phyloP scores from a whole-genome alignment of 352 stramenopile species.

The Phytophthora litchii region DNA sequence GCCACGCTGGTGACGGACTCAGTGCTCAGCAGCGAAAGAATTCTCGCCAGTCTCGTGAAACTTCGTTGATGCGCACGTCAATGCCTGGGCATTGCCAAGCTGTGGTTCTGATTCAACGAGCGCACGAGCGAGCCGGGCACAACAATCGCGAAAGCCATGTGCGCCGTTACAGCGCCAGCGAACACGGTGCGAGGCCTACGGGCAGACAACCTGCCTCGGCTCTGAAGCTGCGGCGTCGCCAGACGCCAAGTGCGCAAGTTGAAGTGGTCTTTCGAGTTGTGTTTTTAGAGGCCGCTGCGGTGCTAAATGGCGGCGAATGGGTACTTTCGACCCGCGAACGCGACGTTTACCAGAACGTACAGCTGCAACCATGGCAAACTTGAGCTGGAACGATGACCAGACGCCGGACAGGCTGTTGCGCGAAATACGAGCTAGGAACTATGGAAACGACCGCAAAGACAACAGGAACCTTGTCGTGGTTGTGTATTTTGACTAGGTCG shows the following conservation, averaged over 20 bases:
- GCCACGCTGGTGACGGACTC: constrained; percentile 6
- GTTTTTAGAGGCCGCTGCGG: constrained; percentile 2
- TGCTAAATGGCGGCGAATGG: not conserved
- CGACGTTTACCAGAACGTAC: not conserved
- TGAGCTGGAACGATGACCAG: constrained; percentile 15
- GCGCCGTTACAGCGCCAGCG: constrained; percentile 19
- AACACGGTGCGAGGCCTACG: constrained; percentile 20
- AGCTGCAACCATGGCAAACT: not conserved
- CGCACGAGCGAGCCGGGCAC: not conserved
- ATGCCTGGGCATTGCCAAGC: constrained; percentile 7
- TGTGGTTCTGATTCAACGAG: constrained; percentile 9
- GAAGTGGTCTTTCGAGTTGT: constrained; percentile 28
- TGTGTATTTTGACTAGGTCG: constrained; percentile 1
- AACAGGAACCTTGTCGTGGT: not conserved
- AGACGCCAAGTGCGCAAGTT: constrained; percentile 20
- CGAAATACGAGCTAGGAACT: constrained; percentile 13
- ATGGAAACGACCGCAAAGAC: not conserved
- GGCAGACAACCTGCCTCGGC: constrained; percentile 12
- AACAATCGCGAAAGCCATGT: constrained; percentile 23
- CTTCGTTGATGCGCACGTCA: not conserved
- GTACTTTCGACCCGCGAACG: not conserved
- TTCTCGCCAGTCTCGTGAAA: constrained; percentile 17
- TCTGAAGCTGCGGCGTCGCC: constrained; percentile 18
- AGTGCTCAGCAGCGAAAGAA: constrained; percentile 16
- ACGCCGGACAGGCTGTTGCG: constrained; percentile 17